These are phyloP conservation scores for Curvularia hawaiiensis DNA, from an alignment of 2,329 filamentous ascomycete species.

Conservation along the genomic window DNA sequence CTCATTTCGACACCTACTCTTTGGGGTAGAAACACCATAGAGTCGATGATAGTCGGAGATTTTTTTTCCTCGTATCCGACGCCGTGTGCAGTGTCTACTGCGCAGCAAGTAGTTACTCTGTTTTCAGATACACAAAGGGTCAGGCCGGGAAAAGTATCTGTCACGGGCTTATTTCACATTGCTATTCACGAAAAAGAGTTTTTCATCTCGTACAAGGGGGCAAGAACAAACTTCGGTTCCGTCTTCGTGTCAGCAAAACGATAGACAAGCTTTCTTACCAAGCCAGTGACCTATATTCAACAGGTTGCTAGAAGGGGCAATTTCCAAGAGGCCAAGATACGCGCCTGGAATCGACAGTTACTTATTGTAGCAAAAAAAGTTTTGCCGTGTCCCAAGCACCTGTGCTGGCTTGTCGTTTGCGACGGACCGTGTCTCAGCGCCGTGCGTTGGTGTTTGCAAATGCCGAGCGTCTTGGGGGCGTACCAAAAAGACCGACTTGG, in stretches of 20 bases:
- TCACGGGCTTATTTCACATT: neutral
- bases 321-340: conserved; percentile 8
- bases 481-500: neutral
- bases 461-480: neutral
- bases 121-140: neutral
- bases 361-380: conserved; percentile 7
- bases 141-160: neutral
- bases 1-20: conserved; percentile 13
- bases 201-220: neutral
- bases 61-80: neutral
- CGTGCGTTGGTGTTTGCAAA: neutral
- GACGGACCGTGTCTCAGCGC: conserved; percentile 5
- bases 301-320: conserved; percentile 5
- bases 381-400: neutral
- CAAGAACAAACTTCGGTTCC: neutral
- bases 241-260: neutral
- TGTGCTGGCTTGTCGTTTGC: neutral
- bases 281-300: conserved; percentile 12
- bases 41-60: neutral
- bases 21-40: conserved; percentile 3
- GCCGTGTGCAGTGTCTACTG: neutral
- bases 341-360: conserved; percentile 14
- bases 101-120: neutral
- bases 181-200: neutral
- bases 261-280: conserved; percentile 9